Percentiles rank a stretch among this genome's conserved stretches.
Conservation (phyloP, 2,329 filamentous ascomycete genomes). For the Trichoderma oligosporum region DNA sequence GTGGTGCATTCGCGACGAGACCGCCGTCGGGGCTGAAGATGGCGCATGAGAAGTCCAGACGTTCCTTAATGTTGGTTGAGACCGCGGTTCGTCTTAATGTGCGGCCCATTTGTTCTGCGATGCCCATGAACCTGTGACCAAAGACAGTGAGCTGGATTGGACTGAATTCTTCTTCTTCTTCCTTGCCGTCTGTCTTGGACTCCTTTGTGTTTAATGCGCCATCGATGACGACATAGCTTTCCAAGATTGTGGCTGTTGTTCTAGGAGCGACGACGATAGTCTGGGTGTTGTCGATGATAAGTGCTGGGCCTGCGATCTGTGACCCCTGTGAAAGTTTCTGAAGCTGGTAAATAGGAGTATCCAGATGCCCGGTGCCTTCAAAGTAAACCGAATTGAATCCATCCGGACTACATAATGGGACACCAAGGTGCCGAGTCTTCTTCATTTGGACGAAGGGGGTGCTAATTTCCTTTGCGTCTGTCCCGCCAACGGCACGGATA, state of each 20-base stretch:
- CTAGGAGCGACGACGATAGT: conserved; percentile 64
- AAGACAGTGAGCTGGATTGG: conserved; percentile 75
- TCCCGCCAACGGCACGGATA: conserved; percentile 36
- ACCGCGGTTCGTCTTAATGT: conserved; percentile 77
- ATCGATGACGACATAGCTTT: conserved; percentile 36
- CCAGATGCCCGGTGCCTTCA: conserved; percentile 24
- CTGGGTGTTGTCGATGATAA: conserved; percentile 67
- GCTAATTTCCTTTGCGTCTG: conserved; percentile 21
- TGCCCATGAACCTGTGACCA: conserved; percentile 77
- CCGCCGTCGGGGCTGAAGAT: conserved; percentile 72
- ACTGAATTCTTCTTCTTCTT: conserved; percentile 24
- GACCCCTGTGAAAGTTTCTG: conserved; percentile 22
- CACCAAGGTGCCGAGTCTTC: conserved; percentile 6
- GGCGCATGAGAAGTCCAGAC: conserved; percentile 77
- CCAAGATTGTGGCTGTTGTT: conserved; percentile 33
- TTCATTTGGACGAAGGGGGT: conserved; percentile 26
- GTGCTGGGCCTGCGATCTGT: conserved; percentile 31
- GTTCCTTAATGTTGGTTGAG: conserved; percentile 75
- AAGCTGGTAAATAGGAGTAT: conserved; percentile 29
- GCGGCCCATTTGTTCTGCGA: conserved; percentile 79
- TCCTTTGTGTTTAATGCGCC: conserved; percentile 8
- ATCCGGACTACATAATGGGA: conserved; percentile 16
- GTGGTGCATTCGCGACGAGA: conserved; percentile 70
- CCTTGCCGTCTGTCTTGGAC: conserved; percentile 7
- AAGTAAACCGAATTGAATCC: conserved; percentile 25